A percentile compares a stretch with the other conserved stretches of the same genome.
These are phyloP conservation scores for Reutealis trisperma DNA, from an alignment of 345 rosid genomes.

Conservation along the genomic window DNA sequence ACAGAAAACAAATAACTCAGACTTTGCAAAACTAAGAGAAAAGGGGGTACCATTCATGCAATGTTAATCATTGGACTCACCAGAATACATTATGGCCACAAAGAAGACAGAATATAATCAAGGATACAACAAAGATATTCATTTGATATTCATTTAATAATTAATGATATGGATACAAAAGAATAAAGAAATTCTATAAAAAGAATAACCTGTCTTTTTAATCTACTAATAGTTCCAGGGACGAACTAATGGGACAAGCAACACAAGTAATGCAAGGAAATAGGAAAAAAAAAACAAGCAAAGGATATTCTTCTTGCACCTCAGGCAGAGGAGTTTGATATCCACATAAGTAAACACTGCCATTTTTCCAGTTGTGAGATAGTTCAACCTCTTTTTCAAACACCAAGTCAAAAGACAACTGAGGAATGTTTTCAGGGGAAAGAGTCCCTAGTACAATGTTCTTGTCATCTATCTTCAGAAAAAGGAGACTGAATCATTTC, in stretches of 20 bases:
- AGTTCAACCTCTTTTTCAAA: constrained; percentile 76
- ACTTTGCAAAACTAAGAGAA: background rate
- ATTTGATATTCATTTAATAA: no score
- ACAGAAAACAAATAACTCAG: constrained; percentile 2
- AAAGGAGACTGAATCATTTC: constrained; percentile 45
- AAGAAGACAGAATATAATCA: constrained; percentile 21
- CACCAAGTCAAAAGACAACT: constrained; percentile 57
- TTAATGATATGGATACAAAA: no score
- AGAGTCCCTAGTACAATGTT: constrained; percentile 61
- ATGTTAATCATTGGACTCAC: constrained; percentile 24
- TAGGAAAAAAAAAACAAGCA: background rate
- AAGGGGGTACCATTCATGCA: background rate
- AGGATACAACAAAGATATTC: constrained; percentile 32
- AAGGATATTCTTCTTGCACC: constrained; percentile 38
- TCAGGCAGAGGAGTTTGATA: constrained; percentile 40
- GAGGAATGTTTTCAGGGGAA: constrained; percentile 53
- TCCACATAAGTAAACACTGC: constrained; percentile 65
- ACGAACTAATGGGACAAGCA: background rate
- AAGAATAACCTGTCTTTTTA: no score
- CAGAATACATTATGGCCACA: constrained; percentile 32
- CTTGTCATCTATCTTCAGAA: constrained; percentile 41
- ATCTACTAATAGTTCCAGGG: background rate
- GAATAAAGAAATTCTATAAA: background rate
- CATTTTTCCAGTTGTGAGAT: constrained; percentile 69
- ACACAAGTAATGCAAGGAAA: background rate